Evolutionary conservation across 495 filamentous ascomycete species (phyloP).

Genomic region (Trichoderma reesei): DNA sequence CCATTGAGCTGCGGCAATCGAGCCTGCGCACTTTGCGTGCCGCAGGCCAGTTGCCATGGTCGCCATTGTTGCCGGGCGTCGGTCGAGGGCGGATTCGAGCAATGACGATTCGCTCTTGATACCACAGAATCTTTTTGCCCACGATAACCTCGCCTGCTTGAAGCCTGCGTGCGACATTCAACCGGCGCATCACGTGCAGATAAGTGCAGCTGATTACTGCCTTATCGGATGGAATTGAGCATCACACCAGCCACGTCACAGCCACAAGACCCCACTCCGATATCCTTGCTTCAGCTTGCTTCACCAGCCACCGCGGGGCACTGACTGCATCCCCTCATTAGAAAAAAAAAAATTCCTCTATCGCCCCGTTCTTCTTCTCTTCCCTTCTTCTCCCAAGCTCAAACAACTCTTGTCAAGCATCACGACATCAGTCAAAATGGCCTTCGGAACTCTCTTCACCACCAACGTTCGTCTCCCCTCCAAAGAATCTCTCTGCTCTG

Average conservation of each 20-base stretch:
- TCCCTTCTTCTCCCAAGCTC: constrained; percentile 13
- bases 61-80: not conserved
- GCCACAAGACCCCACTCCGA: not conserved
- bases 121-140: not conserved
- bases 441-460: constrained; percentile 95
- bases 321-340: not conserved
- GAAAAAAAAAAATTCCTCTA: constrained; percentile 14
- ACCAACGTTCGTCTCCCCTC: constrained; percentile 52
- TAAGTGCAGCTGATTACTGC: not conserved
- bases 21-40: constrained; percentile 2
- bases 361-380: constrained; percentile 12
- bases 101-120: not conserved
- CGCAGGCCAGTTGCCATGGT: constrained; percentile 8
- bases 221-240: too few species aligned
- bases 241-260: constrained; percentile 4
- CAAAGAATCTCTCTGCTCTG: too few species aligned
- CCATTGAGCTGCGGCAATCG: not conserved
- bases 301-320: constrained; percentile 4
- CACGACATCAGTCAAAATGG: constrained; percentile 48
- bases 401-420: constrained; percentile 9
- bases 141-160: constrained; percentile 4
- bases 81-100: not conserved
- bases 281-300: constrained; percentile 16
- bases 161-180: not conserved
- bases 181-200: not conserved